Evolutionary conservation across 176 grass and related monocot genomes (phyloP).

Genomic region (Musa itinerans): DNA sequence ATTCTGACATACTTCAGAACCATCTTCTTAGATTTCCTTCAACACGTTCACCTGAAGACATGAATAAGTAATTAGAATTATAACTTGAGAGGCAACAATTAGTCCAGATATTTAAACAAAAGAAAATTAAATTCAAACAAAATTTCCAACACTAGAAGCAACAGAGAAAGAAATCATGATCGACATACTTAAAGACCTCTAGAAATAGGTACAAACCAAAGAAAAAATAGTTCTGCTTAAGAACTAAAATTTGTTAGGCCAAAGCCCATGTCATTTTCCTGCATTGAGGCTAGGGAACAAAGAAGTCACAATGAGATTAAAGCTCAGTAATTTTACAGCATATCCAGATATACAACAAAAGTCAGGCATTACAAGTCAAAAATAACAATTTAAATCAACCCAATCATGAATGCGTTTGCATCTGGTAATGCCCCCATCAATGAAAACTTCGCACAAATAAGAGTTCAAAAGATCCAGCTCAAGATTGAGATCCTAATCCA

Average conservation of each 20-base stretch:
- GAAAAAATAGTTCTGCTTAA: background rate
- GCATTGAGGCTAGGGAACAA: too few relatives aligned
- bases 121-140: background rate
- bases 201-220: background rate
- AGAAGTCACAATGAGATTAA: background rate
- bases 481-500: background rate
- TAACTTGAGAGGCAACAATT: background rate
- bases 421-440: too few relatives aligned
- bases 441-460: background rate
- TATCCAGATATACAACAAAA: background rate
- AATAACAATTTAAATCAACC: background rate
- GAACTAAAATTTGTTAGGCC: background rate
- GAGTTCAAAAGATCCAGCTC: background rate
- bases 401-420: background rate
- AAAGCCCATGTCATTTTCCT: too few relatives aligned
- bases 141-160: background rate
- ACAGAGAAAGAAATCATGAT: background rate
- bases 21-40: background rate
- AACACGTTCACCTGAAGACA: background rate
- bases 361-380: background rate
- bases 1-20: constrained; percentile 2
- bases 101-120: background rate
- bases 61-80: background rate
- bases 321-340: background rate
- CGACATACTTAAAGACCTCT: background rate